Conservation (phyloP, 768 basidiomycete genomes). For the Hemileccinum rubropunctum region DNA sequence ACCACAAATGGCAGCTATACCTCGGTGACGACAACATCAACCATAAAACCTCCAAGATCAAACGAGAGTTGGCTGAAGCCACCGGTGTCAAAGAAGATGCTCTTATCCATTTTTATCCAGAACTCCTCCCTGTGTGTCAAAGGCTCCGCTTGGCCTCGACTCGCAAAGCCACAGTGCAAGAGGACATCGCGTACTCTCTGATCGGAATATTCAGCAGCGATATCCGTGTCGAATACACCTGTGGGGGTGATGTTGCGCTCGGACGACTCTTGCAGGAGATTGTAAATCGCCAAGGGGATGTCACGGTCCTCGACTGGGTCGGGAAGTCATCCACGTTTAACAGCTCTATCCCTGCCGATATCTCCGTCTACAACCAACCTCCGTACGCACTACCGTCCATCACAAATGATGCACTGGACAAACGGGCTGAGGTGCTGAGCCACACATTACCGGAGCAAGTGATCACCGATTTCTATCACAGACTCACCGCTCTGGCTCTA, state of each 20-base stretch:
- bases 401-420: not conserved
- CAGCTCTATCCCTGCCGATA: constrained; percentile 11
- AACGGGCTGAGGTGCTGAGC: not conserved
- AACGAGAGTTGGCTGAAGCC: not conserved
- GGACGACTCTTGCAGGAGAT: constrained; percentile 14
- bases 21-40: not conserved
- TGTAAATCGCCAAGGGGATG: constrained; percentile 11
- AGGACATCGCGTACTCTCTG: constrained; percentile 14
- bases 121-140: constrained; percentile 1
- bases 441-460: not conserved
- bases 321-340: constrained; percentile 16
- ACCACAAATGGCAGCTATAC: constrained; percentile 3
- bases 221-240: not conserved
- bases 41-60: constrained; percentile 7
- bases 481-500: not conserved
- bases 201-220: constrained; percentile 18
- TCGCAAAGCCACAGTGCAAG: constrained; percentile 6
- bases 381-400: not conserved
- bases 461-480: not conserved
- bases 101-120: not conserved
- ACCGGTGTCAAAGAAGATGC: not conserved
- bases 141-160: constrained; percentile 13
- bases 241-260: constrained; percentile 6
- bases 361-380: constrained; percentile 11
- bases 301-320: constrained; percentile 18